Conservation (phyloP, 2,329 filamentous ascomycete species). For the Colletotrichum sp. region DNA sequence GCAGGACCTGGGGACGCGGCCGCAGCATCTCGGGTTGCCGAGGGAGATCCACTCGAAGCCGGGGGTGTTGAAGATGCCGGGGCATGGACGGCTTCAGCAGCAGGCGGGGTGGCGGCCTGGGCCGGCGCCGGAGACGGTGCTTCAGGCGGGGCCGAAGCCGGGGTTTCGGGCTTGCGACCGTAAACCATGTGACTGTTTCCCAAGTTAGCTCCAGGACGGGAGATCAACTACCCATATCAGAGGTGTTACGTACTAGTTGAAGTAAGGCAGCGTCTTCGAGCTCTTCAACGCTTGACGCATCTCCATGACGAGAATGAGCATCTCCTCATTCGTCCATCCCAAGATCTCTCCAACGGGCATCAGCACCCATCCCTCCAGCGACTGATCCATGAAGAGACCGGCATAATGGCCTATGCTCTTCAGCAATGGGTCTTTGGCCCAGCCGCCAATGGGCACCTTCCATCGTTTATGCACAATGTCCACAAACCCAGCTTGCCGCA, state of each 20-base stretch:
- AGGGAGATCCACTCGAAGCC: too few species aligned
- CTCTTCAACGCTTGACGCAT: conserved; percentile 16
- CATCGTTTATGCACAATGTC: conserved; percentile 14
- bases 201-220: too few species aligned
- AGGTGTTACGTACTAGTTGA: not conserved
- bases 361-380: conserved; percentile 30
- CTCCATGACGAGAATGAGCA: conserved; percentile 23
- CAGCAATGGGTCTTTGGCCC: conserved; percentile 14
- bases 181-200: too few species aligned
- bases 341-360: conserved; percentile 30
- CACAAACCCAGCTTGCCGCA: conserved; percentile 24
- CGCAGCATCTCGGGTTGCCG: too few species aligned
- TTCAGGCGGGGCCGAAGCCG: too few species aligned
- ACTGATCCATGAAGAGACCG: conserved; percentile 25
- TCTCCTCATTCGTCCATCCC: conserved; percentile 30
- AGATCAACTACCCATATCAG: too few species aligned
- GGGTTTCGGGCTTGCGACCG: too few species aligned
- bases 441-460: conserved; percentile 21
- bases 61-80: too few species aligned
- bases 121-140: too few species aligned
- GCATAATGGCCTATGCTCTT: conserved; percentile 22
- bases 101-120: too few species aligned
- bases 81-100: too few species aligned
- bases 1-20: too few species aligned
- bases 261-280: not conserved